Evolutionary conservation across 345 rosid genomes (phyloP), one percentile per base, ranked within the genome.

Genomic region (Bretschneidera sinensis): DNA sequence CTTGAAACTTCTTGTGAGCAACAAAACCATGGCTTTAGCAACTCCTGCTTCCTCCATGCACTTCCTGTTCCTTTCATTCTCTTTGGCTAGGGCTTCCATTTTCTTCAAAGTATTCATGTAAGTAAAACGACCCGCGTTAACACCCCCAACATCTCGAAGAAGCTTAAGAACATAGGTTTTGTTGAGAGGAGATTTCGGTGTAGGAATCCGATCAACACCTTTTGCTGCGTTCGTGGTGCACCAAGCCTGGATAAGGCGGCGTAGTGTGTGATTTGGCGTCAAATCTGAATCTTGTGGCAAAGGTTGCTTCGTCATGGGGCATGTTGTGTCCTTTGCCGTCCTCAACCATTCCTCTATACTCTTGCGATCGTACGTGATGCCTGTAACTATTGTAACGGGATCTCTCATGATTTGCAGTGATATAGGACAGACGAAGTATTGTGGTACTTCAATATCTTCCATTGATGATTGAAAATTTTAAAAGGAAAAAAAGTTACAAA

Each of bases 391-490:
- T 0, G 86, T 91, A 11, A 91, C 96, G 0, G 98, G 98, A 65
- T 91, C 98, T 68, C 55, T 82, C 98, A 91, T 91, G 70, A 91
- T 81, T 47, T 86, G 85, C 6, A 91, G 80, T 55, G 96, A 91
- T 13, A 88, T 88, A 43, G 96, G 96, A 21, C 98, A 88, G 49
- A 75, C 60, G 62, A 86, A 91, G 61, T 72, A 86, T n/a, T 78
- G 69, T 9, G 92, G 96, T 22, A 86, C 57, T 61, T 91, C 91
- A 35, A 84, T 62, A 13, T 73, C 83, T 66, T 75, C 79, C 57
- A 53, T 16, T 54, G 64, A 23, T 54, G 28, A 65, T 69, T 50
- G n/a, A 23, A 16, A 20, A 22, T n/a, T 22, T 1, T 11, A 19
- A 55, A 56, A 28, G n/a, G n/a, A n/a, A n/a, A n/a, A n/a, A n/a